phyloP scores from a whole-genome alignment of 2,329 filamentous ascomycete species.

The Fusarium miscanthi region DNA sequence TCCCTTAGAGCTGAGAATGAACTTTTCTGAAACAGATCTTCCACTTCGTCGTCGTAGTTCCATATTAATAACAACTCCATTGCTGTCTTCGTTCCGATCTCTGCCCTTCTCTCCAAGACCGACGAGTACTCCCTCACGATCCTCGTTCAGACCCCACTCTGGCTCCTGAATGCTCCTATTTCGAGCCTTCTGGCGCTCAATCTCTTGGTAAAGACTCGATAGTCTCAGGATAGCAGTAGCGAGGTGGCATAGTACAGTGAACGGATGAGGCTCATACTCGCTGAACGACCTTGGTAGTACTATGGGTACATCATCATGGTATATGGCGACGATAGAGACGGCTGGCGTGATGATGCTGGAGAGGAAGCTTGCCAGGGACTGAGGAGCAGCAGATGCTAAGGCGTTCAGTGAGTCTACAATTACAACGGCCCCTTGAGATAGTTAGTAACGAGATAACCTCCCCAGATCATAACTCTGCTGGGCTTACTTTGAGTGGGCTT shows the following conservation, averaged over 20 bases:
- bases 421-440: conserved; percentile 72
- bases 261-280: conserved; percentile 74
- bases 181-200: conserved; percentile 78
- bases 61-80: conserved; percentile 79
- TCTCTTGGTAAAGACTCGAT: conserved; percentile 77
- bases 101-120: conserved; percentile 68
- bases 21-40: conserved; percentile 76
- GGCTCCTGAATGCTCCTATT: conserved; percentile 81
- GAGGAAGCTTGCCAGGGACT: conserved; percentile 74
- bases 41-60: conserved; percentile 89
- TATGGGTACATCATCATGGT: conserved; percentile 83
- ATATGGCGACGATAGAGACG: conserved; percentile 80
- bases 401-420: conserved; percentile 84
- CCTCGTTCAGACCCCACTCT: conserved; percentile 81
- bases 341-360: conserved; percentile 73
- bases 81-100: conserved; percentile 48
- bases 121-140: conserved; percentile 80
- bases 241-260: conserved; percentile 81
- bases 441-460: conserved; percentile 19
- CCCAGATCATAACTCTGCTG: not conserved
- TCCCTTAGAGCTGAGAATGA: conserved; percentile 59
- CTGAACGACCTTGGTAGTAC: conserved; percentile 55
- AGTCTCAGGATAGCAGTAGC: conserved; percentile 87
- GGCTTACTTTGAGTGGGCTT: conserved; percentile 58
- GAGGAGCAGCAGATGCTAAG: conserved; percentile 64